Evolutionary conservation across 2,329 filamentous ascomycete genomes (phyloP).

Genomic region (Thielaviopsis euricoi): DNA sequence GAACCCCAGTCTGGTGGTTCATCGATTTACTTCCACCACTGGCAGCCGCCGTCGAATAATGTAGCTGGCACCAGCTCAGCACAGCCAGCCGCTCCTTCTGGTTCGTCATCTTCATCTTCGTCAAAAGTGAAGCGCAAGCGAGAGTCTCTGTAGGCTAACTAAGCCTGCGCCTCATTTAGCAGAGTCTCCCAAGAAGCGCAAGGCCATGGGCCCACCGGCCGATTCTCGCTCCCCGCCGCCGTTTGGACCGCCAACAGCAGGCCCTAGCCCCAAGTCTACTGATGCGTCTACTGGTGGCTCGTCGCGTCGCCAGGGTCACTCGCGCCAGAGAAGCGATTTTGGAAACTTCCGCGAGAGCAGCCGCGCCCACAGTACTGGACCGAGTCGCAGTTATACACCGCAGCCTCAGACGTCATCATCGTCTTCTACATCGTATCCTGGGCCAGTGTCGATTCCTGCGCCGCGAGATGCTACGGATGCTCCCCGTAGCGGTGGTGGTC

Average conservation of each 20-base stretch:
- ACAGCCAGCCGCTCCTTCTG: conserved; percentile 57
- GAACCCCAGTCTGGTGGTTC: conserved; percentile 30
- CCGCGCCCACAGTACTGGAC: neutral
- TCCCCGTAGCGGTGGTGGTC: conserved; percentile 15
- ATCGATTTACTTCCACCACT: conserved; percentile 81
- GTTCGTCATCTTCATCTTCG: conserved; percentile 34
- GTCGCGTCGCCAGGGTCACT: conserved; percentile 41
- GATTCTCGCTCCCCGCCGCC: conserved; percentile 20
- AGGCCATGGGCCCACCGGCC: conserved; percentile 42
- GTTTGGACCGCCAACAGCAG: conserved; percentile 1
- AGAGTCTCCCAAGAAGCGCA: conserved; percentile 74
- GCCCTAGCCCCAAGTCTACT: neutral
- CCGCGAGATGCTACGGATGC: neutral
- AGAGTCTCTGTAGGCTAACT: conserved; percentile 25
- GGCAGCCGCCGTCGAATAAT: conserved; percentile 64
- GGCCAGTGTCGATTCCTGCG: neutral
- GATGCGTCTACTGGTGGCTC: conserved; percentile 27
- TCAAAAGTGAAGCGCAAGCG: conserved; percentile 25
- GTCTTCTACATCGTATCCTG: neutral
- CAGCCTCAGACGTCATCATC: neutral
- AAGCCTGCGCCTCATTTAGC: conserved; percentile 31
- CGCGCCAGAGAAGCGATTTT: conserved; percentile 45
- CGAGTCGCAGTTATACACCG: conserved; percentile 1
- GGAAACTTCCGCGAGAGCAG: neutral
- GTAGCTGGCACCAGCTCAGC: conserved; percentile 39